phyloP scores from a whole-genome alignment of 2,329 filamentous ascomycete genomes.

The Pseudogymnoascus sp. region DNA sequence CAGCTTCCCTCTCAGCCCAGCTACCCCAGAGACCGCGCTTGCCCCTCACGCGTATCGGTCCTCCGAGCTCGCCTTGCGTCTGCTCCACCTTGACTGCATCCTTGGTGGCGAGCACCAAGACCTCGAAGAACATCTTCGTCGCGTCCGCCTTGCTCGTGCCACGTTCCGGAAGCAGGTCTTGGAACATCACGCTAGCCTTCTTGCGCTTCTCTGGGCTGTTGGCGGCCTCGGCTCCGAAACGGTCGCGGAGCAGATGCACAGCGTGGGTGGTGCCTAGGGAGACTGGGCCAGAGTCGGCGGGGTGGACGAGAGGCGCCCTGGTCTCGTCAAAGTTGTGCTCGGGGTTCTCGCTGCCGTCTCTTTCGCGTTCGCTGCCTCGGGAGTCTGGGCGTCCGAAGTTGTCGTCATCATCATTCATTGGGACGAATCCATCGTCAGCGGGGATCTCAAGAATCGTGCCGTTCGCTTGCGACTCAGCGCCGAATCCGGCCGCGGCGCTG shows the following conservation, averaged over 20 bases:
- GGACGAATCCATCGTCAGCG: slow-evolving; percentile 40
- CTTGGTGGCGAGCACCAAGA: slow-evolving; percentile 90
- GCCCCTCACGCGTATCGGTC: slow-evolving; percentile 71
- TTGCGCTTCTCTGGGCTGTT: slow-evolving; percentile 63
- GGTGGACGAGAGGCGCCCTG: slow-evolving; percentile 64
- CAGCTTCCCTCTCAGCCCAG: slow-evolving; percentile 76
- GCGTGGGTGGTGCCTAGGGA: slow-evolving; percentile 91
- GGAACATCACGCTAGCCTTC: slow-evolving; percentile 73
- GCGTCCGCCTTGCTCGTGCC: slow-evolving; percentile 79
- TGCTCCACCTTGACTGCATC: slow-evolving; percentile 97
- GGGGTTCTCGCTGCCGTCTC: slow-evolving; percentile 31
- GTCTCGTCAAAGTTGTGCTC: slow-evolving; percentile 70
- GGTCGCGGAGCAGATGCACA: slow-evolving; percentile 84
- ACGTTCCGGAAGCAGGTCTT: slow-evolving; percentile 77
- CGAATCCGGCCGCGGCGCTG: slow-evolving; percentile 43
- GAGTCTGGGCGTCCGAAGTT: slow-evolving; percentile 16
- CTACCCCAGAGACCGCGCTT: slow-evolving; percentile 96
- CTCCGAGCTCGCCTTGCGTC: slow-evolving; percentile 60
- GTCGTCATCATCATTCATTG: slow-evolving; percentile 38
- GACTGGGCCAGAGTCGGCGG: slow-evolving; percentile 75
- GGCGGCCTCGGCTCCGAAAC: slow-evolving; percentile 68
- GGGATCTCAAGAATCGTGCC: slow-evolving; percentile 58
- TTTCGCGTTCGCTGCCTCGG: slow-evolving; percentile 28
- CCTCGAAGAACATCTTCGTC: slow-evolving; percentile 99
- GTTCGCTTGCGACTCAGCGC: slow-evolving; percentile 43